Evolutionary conservation across 23 red algal genomes (phyloP).

Genomic region (Agarophyton chilense): DNA sequence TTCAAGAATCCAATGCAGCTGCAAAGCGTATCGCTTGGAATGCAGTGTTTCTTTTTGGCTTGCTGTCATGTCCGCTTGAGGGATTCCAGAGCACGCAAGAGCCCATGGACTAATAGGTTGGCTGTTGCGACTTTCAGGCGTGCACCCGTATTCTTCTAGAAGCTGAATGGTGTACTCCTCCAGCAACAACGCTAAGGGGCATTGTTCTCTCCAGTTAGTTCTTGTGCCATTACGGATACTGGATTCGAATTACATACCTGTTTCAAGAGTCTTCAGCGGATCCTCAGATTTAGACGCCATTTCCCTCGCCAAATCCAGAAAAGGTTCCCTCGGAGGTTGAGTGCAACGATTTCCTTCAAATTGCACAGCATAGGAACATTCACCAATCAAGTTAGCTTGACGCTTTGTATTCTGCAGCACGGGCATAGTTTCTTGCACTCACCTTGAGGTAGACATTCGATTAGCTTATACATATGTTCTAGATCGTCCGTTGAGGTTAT

Average conservation of each 20-base stretch:
- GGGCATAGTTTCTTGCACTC: background rate
- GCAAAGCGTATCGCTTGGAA: background rate
- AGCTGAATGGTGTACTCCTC: conserved; percentile 30
- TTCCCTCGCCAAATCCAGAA: conserved; percentile 5
- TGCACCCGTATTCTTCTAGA: background rate
- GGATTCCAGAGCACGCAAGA: background rate
- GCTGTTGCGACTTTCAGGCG: background rate
- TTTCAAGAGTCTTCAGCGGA: background rate
- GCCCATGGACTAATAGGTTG: conserved; percentile 9
- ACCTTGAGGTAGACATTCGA: conserved; percentile 23
- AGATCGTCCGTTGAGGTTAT: background rate
- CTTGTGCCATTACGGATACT: background rate
- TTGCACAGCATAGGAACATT: background rate
- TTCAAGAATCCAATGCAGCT: conserved; percentile 6
- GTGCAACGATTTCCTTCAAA: conserved; percentile 1
- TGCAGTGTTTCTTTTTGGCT: background rate
- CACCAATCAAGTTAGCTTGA: background rate
- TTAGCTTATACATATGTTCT: background rate
- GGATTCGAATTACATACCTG: background rate
- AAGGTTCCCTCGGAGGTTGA: background rate
- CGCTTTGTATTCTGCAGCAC: background rate
- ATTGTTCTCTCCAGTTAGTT: background rate
- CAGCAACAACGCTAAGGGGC: background rate
- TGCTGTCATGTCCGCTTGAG: background rate
- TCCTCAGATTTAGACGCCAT: background rate